Base-by-base conservation (phyloP, 495 filamentous ascomycete species). In the Hypoxylon intermedium region DNA sequence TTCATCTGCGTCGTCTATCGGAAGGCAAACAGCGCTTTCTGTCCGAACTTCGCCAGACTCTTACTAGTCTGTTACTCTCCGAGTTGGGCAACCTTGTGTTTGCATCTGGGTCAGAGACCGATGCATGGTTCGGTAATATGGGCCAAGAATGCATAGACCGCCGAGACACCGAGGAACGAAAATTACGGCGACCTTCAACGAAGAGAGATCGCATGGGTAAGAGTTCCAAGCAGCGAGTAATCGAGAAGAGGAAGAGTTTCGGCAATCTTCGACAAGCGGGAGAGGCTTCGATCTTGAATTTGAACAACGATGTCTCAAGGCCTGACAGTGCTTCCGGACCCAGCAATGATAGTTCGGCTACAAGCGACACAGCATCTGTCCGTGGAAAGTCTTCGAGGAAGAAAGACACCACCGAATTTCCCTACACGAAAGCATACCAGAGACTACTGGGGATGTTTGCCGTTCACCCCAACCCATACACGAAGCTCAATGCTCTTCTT, bases 1-100 rank as follows among this genome's bases (percentile, higher is more conserved):
- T 84, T 13, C 82, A 80, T 65, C 74, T 85, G 49, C 80, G 82
- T 56, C 77, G 77, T 31, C 62, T 77, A 9, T 75, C 76, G 6
- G 78, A 80, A 45, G 79, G 79, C 42, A 85, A 83, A 63, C 70
- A 79, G 12, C 76, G 82, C 18, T 97, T 97, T 76, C 78, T 96
- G 33, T 76, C 83, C 1, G 87, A 91, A 12, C 76, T 97, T 26
- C 87, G 87, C 66, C 89, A 91, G 67, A 89, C 85, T 0, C 74
- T 97, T 48, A 91, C 88, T 11, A 92, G 91, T 61, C 77, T 98
- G 23, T 79, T 98, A 6, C 76, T 98, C 26, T 97, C 93, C 57
- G 94, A 98, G 73, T 79, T 98, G 12, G 91, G 92, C 6, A 90
- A 87, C 38, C 83, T 89, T 6, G 87, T 96, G 11, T 96, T 93